A percentile compares a stretch with the other conserved stretches of the same genome.
Conservation (phyloP, 192 early-diverging fungal species). For the Lunasporangiospora selenospora region DNA sequence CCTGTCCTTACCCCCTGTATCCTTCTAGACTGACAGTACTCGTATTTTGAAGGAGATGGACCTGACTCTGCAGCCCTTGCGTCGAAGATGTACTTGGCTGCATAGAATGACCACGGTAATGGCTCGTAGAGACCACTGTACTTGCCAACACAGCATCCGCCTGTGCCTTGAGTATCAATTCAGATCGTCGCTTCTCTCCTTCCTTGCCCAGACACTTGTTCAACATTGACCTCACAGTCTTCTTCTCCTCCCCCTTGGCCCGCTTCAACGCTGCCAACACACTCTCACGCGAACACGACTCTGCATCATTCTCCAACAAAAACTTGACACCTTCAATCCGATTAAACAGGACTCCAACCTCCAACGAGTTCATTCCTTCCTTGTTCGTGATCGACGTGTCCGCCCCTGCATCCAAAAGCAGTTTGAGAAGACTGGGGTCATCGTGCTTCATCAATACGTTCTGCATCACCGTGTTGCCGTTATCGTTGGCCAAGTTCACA, state of each 20-base stretch:
- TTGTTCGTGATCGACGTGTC: constrained; percentile 31
- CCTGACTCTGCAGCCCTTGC: no score
- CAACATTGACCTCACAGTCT: constrained; percentile 22
- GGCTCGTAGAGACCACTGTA: background rate
- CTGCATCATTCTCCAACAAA: constrained; percentile 31
- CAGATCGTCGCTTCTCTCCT: constrained; percentile 20
- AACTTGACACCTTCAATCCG: constrained; percentile 26
- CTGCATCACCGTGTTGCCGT: constrained; percentile 43
- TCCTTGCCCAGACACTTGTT: constrained; percentile 39
- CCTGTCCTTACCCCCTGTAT: constrained; percentile 18
- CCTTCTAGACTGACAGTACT: no score
- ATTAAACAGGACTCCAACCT: constrained; percentile 34
- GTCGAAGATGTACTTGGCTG: no score
- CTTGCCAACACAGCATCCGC: background rate
- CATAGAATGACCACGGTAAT: constrained; percentile 4
- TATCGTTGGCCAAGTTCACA: constrained; percentile 35
- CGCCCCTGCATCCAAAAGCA: constrained; percentile 35
- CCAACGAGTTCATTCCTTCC: constrained; percentile 39
- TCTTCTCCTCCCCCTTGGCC: constrained; percentile 27
- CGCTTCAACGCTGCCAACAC: constrained; percentile 16
- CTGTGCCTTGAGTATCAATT: constrained; percentile 6
- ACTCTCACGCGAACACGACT: constrained; percentile 18
- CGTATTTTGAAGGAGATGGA: no score
- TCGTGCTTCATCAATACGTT: constrained; percentile 48
- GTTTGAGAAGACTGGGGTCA: constrained; percentile 28